Evolutionary conservation across 352 stramenopile genomes (phyloP).

Genomic region (Phytopythium litorale): DNA sequence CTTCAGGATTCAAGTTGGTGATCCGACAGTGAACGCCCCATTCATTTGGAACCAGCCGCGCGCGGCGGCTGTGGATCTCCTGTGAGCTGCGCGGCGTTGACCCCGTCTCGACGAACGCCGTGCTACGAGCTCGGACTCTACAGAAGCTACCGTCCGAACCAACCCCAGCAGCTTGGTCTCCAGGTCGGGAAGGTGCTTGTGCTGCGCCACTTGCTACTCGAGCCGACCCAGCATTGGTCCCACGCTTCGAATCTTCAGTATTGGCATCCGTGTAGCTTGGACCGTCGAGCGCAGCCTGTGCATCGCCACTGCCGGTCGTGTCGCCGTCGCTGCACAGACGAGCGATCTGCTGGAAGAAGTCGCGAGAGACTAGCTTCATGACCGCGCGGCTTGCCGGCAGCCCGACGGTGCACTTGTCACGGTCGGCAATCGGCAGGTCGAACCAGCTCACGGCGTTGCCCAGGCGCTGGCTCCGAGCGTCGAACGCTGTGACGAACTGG

Average conservation of each 20-base stretch:
- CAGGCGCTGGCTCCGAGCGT: constrained; percentile 15
- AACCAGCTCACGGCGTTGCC: constrained; percentile 20
- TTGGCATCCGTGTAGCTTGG: background rate
- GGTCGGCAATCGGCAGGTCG: constrained; percentile 20
- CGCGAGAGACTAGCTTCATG: constrained; percentile 17
- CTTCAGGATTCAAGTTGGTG: background rate
- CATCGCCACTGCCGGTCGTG: too few species aligned
- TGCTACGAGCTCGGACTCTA: background rate
- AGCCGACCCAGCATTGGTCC: too few species aligned
- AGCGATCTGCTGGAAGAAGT: constrained; percentile 23
- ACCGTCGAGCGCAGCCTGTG: background rate
- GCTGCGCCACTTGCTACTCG: too few species aligned
- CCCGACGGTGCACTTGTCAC: constrained; percentile 17
- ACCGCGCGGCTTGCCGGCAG: constrained; percentile 24
- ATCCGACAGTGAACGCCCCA: background rate
- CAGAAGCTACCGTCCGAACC: too few species aligned
- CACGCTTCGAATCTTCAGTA: too few species aligned
- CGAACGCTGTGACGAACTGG: constrained; percentile 26
- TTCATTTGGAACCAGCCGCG: background rate
- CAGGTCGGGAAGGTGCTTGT: too few species aligned
- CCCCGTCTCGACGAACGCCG: background rate
- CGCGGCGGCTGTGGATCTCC: background rate
- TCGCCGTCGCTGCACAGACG: constrained; percentile 16
- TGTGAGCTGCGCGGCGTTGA: background rate
- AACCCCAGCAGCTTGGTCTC: too few species aligned